Evolutionary conservation across 768 basidiomycete genomes (phyloP).

Genomic region (Strobilomyces confusus): DNA sequence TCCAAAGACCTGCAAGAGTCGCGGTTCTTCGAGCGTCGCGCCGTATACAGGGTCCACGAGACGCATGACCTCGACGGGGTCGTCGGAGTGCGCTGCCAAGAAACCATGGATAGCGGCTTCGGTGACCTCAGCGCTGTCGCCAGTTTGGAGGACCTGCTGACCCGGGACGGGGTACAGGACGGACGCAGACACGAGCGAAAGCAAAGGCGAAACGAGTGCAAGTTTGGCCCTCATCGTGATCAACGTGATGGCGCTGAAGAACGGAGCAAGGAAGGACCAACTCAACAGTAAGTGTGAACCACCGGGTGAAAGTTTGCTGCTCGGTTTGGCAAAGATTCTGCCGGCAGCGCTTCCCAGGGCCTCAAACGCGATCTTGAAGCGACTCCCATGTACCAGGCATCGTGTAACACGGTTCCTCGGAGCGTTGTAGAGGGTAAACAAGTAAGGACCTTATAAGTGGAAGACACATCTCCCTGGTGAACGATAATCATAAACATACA

Average conservation of each 20-base stretch:
- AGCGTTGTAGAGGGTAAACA: no score
- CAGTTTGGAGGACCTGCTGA: not conserved
- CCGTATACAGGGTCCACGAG: slow-evolving; percentile 13
- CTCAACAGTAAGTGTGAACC: no score
- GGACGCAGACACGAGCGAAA: not conserved
- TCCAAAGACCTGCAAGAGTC: not conserved
- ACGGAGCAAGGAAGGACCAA: no score
- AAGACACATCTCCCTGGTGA: no score
- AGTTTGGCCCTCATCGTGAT: not conserved
- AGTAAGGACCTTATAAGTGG: no score
- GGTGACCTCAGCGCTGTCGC: not conserved
- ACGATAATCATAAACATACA: not conserved
- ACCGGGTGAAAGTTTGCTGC: no score
- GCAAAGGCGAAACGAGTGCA: not conserved
- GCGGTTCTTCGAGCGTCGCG: slow-evolving; percentile 15
- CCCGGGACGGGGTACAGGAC: not conserved
- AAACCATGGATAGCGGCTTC: slow-evolving; percentile 4
- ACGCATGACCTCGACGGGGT: slow-evolving; percentile 14
- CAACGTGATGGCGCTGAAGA: not conserved
- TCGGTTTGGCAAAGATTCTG: not conserved
- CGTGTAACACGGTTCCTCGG: no score
- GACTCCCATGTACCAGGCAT: no score
- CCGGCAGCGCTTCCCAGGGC: no score
- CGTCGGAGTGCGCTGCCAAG: slow-evolving; percentile 8
- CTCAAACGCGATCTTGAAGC: no score